phyloP scores from a whole-genome alignment of 805 yeast genomes.

The Schizosaccharomyces osmophilus region DNA sequence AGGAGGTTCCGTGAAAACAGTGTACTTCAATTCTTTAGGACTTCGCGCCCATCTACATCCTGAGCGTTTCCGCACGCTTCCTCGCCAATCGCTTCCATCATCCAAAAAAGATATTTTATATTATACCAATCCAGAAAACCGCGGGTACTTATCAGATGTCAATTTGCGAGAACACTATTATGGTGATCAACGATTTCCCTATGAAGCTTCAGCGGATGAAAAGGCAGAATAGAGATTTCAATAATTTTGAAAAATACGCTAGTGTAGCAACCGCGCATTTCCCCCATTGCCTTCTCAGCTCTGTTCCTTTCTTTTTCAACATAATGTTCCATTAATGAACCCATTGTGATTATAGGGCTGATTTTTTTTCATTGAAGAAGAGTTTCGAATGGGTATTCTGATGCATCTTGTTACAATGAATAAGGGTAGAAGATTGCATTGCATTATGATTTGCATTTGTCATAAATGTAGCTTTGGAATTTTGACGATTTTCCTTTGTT shows the following conservation, averaged over 20 bases:
- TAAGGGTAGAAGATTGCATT: too few species aligned
- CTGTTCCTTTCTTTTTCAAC: background rate
- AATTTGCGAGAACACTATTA: background rate
- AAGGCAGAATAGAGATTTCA: background rate
- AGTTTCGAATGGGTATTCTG: background rate
- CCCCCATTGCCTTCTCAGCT: background rate
- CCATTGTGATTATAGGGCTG: background rate
- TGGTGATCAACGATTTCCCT: background rate
- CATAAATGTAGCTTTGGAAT: too few species aligned
- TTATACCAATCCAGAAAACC: conserved; percentile 43
- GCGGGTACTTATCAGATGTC: conserved; percentile 41
- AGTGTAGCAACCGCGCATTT: background rate
- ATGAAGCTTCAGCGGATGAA: background rate
- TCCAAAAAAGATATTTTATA: conserved; percentile 55
- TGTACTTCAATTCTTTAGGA: conserved; percentile 41
- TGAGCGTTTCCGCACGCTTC: conserved; percentile 53
- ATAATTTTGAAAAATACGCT: background rate
- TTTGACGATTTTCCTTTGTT: too few species aligned
- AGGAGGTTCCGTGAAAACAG: conserved; percentile 54
- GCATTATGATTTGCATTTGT: too few species aligned
- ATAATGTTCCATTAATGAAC: too few species aligned
- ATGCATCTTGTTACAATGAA: background rate
- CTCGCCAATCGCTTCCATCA: conserved; percentile 67
- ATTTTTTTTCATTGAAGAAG: background rate
- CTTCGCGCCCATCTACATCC: conserved; percentile 60